Conservation (phyloP, 306 rosid species). For the Pyrus betulifolia region DNA sequence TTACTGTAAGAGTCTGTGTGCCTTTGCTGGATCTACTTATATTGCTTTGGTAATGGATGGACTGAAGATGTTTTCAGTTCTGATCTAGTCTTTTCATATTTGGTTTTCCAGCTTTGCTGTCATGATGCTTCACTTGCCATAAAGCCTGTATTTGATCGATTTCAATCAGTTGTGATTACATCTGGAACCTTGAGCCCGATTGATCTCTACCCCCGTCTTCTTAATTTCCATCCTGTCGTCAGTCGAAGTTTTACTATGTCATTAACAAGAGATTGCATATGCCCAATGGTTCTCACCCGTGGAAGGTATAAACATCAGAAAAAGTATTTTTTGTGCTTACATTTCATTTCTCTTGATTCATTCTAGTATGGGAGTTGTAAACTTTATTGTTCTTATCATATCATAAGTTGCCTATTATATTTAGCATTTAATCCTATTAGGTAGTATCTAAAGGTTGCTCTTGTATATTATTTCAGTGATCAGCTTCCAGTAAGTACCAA, state of each 20-base stretch:
- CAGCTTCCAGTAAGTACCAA: constrained; percentile 96
- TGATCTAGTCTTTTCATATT: constrained; percentile 11
- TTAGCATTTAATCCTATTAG: not conserved
- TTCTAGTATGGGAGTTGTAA: not conserved
- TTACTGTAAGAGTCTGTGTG: not conserved
- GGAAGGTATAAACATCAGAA: constrained; percentile 59
- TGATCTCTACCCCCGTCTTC: constrained; percentile 87
- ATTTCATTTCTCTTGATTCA: not conserved
- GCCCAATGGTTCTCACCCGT: constrained; percentile 99
- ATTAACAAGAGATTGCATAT: constrained; percentile 92
- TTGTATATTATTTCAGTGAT: constrained; percentile 55
- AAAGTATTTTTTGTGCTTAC: not conserved
- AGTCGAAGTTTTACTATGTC: constrained; percentile 98
- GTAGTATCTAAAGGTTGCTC: not conserved
- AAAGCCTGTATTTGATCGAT: constrained; percentile 88
- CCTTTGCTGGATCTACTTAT: not conserved
- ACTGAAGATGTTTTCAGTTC: not conserved
- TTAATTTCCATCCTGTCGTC: constrained; percentile 90
- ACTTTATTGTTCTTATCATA: not conserved
- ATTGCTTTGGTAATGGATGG: not conserved
- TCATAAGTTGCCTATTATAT: not conserved
- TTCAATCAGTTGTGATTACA: constrained; percentile 91
- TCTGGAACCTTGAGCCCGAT: constrained; percentile 96
- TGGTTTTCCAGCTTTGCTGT: constrained; percentile 77
- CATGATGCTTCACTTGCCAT: constrained; percentile 98